Evolutionary conservation across 352 stramenopile species (phyloP), one percentile per base, ranked within the genome.

Genomic region (Phytophthora multivora): DNA sequence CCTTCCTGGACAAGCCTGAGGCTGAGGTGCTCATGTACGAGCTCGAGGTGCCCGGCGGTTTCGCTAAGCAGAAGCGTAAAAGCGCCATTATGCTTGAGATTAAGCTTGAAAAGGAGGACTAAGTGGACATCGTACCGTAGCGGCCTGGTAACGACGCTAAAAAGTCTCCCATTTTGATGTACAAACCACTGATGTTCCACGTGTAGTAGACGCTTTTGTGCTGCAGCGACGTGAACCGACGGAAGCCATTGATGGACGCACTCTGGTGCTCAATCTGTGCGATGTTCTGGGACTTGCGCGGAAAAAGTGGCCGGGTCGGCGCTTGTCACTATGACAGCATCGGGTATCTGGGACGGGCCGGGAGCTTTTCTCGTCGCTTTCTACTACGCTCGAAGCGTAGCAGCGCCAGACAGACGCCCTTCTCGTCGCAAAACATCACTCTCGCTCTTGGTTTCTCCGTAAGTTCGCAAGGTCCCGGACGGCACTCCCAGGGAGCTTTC

Each of bases 71-170:
- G 69, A 87, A 84, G 61, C 81, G 83, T 52, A 87, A 83, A 47
- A 90, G 80, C 58, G 77, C 75, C 42, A 58, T 91, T 36, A 82
- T 91, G 73, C 78, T 93, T 39, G 75, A 90, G 72, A 81, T 93
- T 51, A 85, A 86, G 51, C 63, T 93, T 28, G 71, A 86, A 56
- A 78, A 82, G 57, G 67, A 86, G 38, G 66, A 77, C 51, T 83
- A 78, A 51, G n/a, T 30, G 11, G 25, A 16, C 25, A 33, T 15
- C 25, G 43, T 49, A 31, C 40, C 38, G 19, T 33, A 33, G 13
- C 43, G 13, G 21, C 46, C 15, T 19, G 35, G 36, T 61, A 56
- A 59, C 28, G 16, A 46, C 28, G 28, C 50, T 45, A 45, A 50
- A 51, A 41, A 64, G 33, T 51, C 28, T 53, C 31, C 19, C 49